Evolutionary conservation across 192 early-diverging fungal genomes (phyloP).

Genomic region (Podila horticola): DNA sequence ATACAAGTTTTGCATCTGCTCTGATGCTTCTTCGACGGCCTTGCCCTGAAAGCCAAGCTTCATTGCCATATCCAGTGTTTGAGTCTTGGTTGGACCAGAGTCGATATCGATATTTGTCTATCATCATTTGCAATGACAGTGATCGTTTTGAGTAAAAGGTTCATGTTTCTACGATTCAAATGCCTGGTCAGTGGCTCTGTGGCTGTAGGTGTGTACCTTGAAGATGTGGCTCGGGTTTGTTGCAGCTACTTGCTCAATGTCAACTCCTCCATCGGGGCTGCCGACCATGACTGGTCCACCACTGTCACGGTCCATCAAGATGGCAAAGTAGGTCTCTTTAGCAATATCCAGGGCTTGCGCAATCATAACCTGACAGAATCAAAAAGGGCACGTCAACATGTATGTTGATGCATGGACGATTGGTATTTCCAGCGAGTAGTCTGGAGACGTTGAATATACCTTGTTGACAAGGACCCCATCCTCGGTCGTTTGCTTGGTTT

Average conservation of each 20-base stretch:
- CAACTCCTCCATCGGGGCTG: conserved; percentile 36
- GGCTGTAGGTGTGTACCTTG: conserved; percentile 27
- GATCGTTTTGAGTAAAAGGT: background rate
- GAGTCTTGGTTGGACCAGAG: conserved; percentile 39
- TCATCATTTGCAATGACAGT: background rate
- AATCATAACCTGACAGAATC: conserved; percentile 26
- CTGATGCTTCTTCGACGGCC: conserved; percentile 33
- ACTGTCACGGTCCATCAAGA: conserved; percentile 46
- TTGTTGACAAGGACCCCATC: conserved; percentile 45
- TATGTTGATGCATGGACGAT: too few species aligned
- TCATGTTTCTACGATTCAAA: background rate
- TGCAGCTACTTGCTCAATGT: conserved; percentile 41
- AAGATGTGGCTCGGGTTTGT: conserved; percentile 21
- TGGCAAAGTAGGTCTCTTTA: conserved; percentile 47
- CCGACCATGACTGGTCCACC: conserved; percentile 42
- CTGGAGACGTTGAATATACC: conserved; percentile 11
- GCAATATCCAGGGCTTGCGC: conserved; percentile 40
- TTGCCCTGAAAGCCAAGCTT: conserved; percentile 46
- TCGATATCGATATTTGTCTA: conserved; percentile 36
- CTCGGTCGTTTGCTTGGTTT: conserved; percentile 32
- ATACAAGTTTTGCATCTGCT: conserved; percentile 49
- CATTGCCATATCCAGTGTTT: conserved; percentile 47
- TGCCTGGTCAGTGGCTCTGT: background rate
- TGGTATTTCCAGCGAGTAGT: too few species aligned
- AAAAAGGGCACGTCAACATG: background rate